Evolutionary conservation across 495 filamentous ascomycete species (phyloP).

Genomic region (Terfezia boudieri): DNA sequence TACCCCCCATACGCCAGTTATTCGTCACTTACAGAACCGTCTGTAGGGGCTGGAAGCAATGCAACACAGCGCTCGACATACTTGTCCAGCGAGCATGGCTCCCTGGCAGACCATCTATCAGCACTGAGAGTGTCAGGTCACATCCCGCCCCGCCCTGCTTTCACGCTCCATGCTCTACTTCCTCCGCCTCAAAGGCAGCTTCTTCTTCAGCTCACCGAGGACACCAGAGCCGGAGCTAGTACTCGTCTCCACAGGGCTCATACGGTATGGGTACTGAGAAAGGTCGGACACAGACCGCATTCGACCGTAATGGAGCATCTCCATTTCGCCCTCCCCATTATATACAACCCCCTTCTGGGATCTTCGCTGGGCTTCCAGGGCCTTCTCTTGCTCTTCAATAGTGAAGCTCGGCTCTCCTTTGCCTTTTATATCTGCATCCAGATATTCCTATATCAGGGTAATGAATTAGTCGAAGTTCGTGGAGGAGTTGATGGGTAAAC

Average conservation of each 20-base stretch:
- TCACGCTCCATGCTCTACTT: no score
- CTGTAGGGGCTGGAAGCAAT: no score
- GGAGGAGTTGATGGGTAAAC: neutral
- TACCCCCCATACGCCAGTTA: no score
- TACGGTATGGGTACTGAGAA: neutral
- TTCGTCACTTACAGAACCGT: no score
- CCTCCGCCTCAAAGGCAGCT: neutral
- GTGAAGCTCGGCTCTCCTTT: slow-evolving; percentile 59
- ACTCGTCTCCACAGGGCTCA: neutral
- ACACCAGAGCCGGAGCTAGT: neutral
- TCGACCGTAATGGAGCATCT: neutral
- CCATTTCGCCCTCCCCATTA: no score
- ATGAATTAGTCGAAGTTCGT: neutral
- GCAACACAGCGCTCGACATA: no score
- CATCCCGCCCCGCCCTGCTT: no score
- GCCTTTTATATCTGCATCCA: slow-evolving; percentile 48
- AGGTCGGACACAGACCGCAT: neutral
- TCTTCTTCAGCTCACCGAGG: neutral
- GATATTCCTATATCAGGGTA: slow-evolving; percentile 33
- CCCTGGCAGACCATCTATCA: no score
- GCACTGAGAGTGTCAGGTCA: no score
- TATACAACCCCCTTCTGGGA: neutral
- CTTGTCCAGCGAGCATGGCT: no score
- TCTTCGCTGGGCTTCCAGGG: slow-evolving; percentile 21
- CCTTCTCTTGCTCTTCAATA: slow-evolving; percentile 39